Percentiles rank a stretch among this genome's conserved stretches.
These are phyloP conservation scores for Orbilia blumenaviensis DNA, from an alignment of 2,329 filamentous ascomycete genomes.

Conservation along the genomic window DNA sequence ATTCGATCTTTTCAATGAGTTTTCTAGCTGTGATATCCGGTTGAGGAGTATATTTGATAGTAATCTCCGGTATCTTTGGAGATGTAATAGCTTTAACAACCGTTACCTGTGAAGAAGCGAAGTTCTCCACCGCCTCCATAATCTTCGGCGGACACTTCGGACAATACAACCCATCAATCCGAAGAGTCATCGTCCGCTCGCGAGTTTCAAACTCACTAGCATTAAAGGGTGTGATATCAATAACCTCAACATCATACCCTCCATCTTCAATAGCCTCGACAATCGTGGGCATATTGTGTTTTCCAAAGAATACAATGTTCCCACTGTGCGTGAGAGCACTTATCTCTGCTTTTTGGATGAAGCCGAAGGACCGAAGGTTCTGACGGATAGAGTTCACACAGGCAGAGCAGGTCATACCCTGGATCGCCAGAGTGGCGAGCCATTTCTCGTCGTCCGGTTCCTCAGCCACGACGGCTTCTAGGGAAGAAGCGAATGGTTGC, in stretches of 20 bases:
- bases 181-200: conserved; percentile 35
- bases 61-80: conserved; percentile 72
- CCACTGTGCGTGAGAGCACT: conserved; percentile 75
- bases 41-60: conserved; percentile 74
- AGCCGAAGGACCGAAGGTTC: conserved; percentile 68
- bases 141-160: conserved; percentile 65
- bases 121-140: conserved; percentile 65
- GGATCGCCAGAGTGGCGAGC: conserved; percentile 69
- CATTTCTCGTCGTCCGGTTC: conserved; percentile 62
- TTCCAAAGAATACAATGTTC: conserved; percentile 67
- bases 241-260: conserved; percentile 66
- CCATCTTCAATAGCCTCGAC: conserved; percentile 65
- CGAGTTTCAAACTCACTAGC: conserved; percentile 62
- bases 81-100: conserved; percentile 68
- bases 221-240: conserved; percentile 67
- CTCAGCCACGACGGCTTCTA: conserved; percentile 59
- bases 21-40: conserved; percentile 78
- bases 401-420: conserved; percentile 77
- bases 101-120: conserved; percentile 66
- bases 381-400: conserved; percentile 72
- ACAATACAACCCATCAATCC: conserved; percentile 36
- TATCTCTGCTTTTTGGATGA: conserved; percentile 69
- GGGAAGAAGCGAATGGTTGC: conserved; percentile 39
- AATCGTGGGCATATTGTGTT: conserved; percentile 63
- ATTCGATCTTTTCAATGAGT: conserved; percentile 74